Base-by-base conservation (phyloP, 768 basidiomycete genomes). In the Tylopilus rubrobrunneus region DNA sequence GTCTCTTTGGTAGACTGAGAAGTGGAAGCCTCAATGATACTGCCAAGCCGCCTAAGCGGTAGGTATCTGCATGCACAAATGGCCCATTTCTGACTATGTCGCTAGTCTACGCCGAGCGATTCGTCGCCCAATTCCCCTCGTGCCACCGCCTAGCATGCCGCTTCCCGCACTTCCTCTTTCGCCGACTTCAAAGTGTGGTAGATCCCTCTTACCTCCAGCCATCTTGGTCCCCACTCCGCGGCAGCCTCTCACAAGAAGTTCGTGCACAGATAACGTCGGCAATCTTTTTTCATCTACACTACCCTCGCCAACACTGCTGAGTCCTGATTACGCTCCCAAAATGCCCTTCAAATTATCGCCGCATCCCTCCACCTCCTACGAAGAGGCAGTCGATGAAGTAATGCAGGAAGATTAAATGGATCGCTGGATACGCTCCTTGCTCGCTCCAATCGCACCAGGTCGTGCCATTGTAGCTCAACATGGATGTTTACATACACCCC, bases 1-100 rank as follows among this genome's bases (percentile, higher is more conserved):
- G 76, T 54, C 64, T 83, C 11, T 69, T 80, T 25, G 76, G 78
- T n/a, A 69, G 83, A 45, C 64, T 83, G 65, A 71, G 83, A 45
- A 84, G 81, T 56, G 83, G 83, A 5, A 85, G 84, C 55, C 21
- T 62, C n/a, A 39, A 53, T 14, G 65, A 77, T 19, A 70, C 75
- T 36, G 61, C 65, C 5, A 58, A 57, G 45, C 39, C 61, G 12
- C 64, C 66, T 10, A 56, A 70, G 21, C 68, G 67, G 75, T 74
- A 50, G 59, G 74, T 68, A 47, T 45, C 48, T 31, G 44, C 37
- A 40, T 27, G 3, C 37, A 48, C 25, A 51, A 12, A 17, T 41
- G 45, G 43, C 25, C 34, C 9, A 15, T 49, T 54, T 27, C 48
- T 55, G 40, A 53, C 19, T 14, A 6, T 6, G 10, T 25, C 34